phyloP scores from a whole-genome alignment of 192 early-diverging fungal species.

The Backusella tarrabulga region DNA sequence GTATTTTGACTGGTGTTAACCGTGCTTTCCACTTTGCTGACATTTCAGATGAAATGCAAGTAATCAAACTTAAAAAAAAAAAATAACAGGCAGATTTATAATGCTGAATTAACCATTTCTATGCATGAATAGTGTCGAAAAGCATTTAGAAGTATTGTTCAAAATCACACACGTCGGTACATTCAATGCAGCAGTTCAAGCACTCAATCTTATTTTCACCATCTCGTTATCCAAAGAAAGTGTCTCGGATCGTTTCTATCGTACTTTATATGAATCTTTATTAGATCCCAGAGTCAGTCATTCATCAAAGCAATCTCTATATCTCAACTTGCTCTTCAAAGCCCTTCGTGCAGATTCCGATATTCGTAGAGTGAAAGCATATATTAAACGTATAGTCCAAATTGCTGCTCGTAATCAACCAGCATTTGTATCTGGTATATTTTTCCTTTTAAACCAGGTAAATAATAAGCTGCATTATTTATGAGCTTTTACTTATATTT shows the following conservation, averaged over 20 bases:
- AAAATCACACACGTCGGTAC: conserved; percentile 83
- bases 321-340: conserved; percentile 88
- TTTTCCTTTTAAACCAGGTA: conserved; percentile 83
- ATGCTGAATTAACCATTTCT: background rate
- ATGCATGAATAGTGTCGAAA: conserved; percentile 54
- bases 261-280: conserved; percentile 86
- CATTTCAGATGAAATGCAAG: conserved; percentile 69
- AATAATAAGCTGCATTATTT: background rate
- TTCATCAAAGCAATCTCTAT: conserved; percentile 89
- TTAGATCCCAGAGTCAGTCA: conserved; percentile 75
- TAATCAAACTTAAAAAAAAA: background rate
- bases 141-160: conserved; percentile 89
- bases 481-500: background rate
- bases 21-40: conserved; percentile 91
- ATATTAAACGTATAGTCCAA: conserved; percentile 91
- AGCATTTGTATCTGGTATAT: conserved; percentile 81
- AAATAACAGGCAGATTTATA: too few species aligned
- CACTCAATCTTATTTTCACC: conserved; percentile 86
- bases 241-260: conserved; percentile 86
- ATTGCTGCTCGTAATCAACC: conserved; percentile 67
- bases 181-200: conserved; percentile 93
- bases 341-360: conserved; percentile 76
- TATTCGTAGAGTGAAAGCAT: conserved; percentile 69
- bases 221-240: conserved; percentile 49
- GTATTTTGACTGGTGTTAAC: conserved; percentile 92